These are phyloP conservation scores for Leavenworthia alabamica DNA, from an alignment of 345 rosid genomes.

Conservation along the genomic window DNA sequence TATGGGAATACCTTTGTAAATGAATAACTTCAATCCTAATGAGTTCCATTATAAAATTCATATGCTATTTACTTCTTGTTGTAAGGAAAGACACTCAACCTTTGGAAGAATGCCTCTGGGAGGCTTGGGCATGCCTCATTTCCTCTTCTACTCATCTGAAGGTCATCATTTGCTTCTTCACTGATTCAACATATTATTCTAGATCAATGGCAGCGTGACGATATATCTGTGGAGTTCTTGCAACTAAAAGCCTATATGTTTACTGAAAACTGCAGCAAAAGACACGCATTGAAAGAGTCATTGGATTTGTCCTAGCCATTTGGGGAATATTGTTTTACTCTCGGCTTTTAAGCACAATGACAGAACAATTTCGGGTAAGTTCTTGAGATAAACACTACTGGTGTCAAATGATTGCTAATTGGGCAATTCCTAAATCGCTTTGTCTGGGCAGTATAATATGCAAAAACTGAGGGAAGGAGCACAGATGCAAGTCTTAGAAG, in stretches of 20 bases:
- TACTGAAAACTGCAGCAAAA: conserved; percentile 68
- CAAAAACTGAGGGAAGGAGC: conserved; percentile 93
- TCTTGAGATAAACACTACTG: conserved; percentile 13
- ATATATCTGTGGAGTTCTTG: background rate
- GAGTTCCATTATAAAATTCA: background rate
- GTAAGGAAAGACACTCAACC: conserved; percentile 50
- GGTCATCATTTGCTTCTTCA: conserved; percentile 33
- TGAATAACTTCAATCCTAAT: background rate
- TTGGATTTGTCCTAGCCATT: conserved; percentile 80
- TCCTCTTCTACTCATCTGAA: conserved; percentile 87
- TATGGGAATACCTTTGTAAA: background rate
- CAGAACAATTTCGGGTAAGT: conserved; percentile 86
- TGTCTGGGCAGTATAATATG: conserved; percentile 67
- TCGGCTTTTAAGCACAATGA: conserved; percentile 92
- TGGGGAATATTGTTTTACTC: conserved; percentile 96
- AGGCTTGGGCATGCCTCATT: conserved; percentile 95
- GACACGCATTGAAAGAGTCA: conserved; percentile 73
- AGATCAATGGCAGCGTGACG: background rate
- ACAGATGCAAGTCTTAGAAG: conserved; percentile 85
- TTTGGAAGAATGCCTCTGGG: conserved; percentile 94
- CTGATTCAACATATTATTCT: background rate
- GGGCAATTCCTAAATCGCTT: conserved; percentile 19
- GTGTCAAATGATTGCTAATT: background rate
- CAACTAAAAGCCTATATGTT: conserved; percentile 27
- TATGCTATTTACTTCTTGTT: conserved; percentile 16